A percentile compares a stretch with the other conserved stretches of the same genome.
Evolutionary conservation across 805 yeast species (phyloP).

Genomic region (Saccharomycopsis vini): DNA sequence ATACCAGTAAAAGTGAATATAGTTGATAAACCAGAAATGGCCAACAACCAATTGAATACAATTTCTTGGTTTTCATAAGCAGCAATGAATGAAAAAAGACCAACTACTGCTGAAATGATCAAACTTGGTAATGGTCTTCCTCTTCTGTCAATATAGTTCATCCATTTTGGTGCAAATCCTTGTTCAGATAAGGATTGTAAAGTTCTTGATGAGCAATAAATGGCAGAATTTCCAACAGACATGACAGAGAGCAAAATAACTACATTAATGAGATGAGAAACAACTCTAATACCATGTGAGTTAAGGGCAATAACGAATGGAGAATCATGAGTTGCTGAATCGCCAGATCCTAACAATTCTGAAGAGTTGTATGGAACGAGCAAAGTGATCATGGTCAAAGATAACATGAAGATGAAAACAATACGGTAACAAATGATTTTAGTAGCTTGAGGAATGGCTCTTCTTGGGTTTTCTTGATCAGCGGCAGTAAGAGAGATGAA

Average conservation of each 20-base stretch:
- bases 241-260: slow-evolving; percentile 64
- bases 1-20: slow-evolving; percentile 56
- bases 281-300: slow-evolving; percentile 34
- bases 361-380: slow-evolving; percentile 50
- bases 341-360: slow-evolving; percentile 30
- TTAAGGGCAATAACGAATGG: slow-evolving; percentile 70
- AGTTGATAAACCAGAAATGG: slow-evolving; percentile 54
- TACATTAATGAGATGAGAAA: slow-evolving; percentile 52
- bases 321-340: slow-evolving; percentile 50
- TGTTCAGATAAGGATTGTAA: slow-evolving; percentile 60
- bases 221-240: slow-evolving; percentile 71
- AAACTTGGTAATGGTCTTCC: slow-evolving; percentile 58
- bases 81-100: slow-evolving; percentile 58
- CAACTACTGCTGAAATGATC: slow-evolving; percentile 41
- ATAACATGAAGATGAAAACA: slow-evolving; percentile 45
- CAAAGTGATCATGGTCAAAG: slow-evolving; percentile 46
- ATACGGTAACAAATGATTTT: slow-evolving; percentile 62
- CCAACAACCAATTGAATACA: slow-evolving; percentile 56
- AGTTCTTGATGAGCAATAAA: slow-evolving; percentile 66
- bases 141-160: slow-evolving; percentile 37
- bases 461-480: slow-evolving; percentile 44
- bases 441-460: slow-evolving; percentile 46
- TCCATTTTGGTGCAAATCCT: slow-evolving; percentile 52
- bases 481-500: slow-evolving; percentile 58
- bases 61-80: slow-evolving; percentile 49